A percentile compares a stretch with the other conserved stretches of the same genome.
phyloP scores from a whole-genome alignment of 345 rosid genomes.

The Heritiera littoralis region DNA sequence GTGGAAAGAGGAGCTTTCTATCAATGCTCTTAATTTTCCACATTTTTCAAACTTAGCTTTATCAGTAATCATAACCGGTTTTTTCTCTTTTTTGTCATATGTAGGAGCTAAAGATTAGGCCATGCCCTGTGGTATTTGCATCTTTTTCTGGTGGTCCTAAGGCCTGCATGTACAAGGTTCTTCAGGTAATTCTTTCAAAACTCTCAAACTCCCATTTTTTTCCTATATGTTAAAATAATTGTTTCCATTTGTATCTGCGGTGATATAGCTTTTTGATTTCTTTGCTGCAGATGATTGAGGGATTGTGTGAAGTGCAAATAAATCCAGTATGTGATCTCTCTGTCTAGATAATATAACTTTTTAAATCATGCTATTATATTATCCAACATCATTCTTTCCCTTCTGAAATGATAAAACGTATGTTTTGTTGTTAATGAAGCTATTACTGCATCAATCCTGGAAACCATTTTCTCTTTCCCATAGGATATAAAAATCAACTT shows the following conservation, averaged over 20 bases:
- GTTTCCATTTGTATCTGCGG: not conserved
- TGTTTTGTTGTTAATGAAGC: not conserved
- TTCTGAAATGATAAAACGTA: not conserved
- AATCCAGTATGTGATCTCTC: conserved; percentile 45
- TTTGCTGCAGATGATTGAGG: conserved; percentile 68
- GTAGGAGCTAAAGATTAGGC: conserved; percentile 76
- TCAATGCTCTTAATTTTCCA: not conserved
- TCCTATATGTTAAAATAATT: not conserved
- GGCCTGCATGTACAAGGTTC: conserved; percentile 89
- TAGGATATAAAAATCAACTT: not conserved
- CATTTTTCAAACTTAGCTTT: not conserved
- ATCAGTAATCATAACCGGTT: not conserved
- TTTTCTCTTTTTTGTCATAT: conserved; percentile 7
- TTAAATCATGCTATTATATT: not conserved
- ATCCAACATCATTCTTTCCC: not conserved
- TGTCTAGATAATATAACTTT: not conserved
- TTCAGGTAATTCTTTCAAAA: conserved; percentile 58
- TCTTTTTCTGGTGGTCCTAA: conserved; percentile 93
- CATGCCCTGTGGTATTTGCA: conserved; percentile 76
- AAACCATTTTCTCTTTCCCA: not conserved
- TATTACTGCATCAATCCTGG: not conserved
- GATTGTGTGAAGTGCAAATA: conserved; percentile 49
- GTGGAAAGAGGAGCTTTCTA: not conserved
- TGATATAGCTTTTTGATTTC: conserved; percentile 13
- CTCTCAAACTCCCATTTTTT: not conserved